Evolutionary conservation across 805 yeast genomes (phyloP), one percentile per base, ranked within the genome.

Genomic region (Ogataea methylovora): DNA sequence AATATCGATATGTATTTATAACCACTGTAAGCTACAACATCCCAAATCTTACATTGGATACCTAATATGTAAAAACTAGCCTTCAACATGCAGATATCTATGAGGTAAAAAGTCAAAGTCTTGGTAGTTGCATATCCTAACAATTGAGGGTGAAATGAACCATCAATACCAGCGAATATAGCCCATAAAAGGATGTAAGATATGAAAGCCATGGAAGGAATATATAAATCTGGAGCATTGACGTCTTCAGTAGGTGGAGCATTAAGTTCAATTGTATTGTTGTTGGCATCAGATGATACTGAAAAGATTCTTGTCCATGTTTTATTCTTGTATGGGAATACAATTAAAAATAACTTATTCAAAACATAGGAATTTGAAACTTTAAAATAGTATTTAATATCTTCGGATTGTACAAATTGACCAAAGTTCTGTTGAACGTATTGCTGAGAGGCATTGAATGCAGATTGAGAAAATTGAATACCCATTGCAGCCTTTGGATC

Each of bases 161-260:
- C 96, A 37, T 78, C 73, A 34, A 90, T 60, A 9, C 98, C 99
- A 38, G 84, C 83, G 43, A 83, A 71, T 16, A 83, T 70, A 2
- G 95, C 90, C 73, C 90, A 78, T 24, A 85, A 68, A 40, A 92
- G 63, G 33, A 90, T 79, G 51, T 88, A 88, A 1, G 97, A 86
- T 32, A 86, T 74, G 48, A 83, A 73, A 2, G 96, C 84, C 97
- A 94, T 92, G 40, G 84, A 60, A 5, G 99, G 99, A 35, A 92
- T 84, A 58, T 92, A 92, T 65, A 92, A 71, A 56, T 92, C 99
- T 3, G 98, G 98, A 0, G 97, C 94, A 51, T 94, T 92, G 38
- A 81, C 69, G 54, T 92, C 98, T 41, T 83, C 84, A 30, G 72
- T 60, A 12, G 99, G 96, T 9, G 84, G 76, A 2, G 85, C 79